Evolutionary conservation across 352 stramenopile genomes (phyloP).

Genomic region (Aphanomyces invadans): DNA sequence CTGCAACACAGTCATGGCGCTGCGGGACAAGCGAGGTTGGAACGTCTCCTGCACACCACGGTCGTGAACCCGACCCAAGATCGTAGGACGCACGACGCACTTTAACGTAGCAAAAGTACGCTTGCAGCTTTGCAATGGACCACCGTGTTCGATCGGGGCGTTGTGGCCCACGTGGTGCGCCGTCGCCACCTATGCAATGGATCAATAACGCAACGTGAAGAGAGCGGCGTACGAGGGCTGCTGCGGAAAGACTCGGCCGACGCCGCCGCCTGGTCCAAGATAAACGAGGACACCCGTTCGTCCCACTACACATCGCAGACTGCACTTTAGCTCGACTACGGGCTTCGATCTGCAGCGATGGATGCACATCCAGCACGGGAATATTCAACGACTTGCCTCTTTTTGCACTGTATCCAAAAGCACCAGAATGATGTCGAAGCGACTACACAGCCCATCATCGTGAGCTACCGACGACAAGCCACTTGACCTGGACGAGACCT

Average conservation of each 20-base stretch:
- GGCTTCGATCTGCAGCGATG: no score
- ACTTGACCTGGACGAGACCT: no score
- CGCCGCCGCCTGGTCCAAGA: conserved; percentile 86
- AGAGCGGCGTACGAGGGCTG: no score
- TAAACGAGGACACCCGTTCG: conserved; percentile 90
- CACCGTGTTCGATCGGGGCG: conserved; percentile 38
- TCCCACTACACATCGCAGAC: no score
- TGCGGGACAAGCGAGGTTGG: conserved; percentile 67
- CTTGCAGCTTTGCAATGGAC: conserved; percentile 85
- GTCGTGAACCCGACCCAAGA: no score
- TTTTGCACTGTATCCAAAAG: conserved; percentile 85
- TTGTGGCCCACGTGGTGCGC: no score
- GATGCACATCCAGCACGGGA: neutral
- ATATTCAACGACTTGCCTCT: conserved; percentile 13
- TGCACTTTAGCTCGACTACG: no score
- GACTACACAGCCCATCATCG: conserved; percentile 26
- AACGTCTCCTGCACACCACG: conserved; percentile 54
- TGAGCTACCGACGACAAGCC: no score
- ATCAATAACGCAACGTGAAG: no score
- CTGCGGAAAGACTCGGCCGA: no score
- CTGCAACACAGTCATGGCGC: conserved; percentile 82
- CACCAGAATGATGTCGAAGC: conserved; percentile 97
- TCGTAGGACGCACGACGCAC: conserved; percentile 18
- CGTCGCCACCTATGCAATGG: no score
- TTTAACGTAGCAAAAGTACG: conserved; percentile 90